Base-by-base conservation (phyloP, 768 basidiomycete species). In the Lentinula boryana region DNA sequence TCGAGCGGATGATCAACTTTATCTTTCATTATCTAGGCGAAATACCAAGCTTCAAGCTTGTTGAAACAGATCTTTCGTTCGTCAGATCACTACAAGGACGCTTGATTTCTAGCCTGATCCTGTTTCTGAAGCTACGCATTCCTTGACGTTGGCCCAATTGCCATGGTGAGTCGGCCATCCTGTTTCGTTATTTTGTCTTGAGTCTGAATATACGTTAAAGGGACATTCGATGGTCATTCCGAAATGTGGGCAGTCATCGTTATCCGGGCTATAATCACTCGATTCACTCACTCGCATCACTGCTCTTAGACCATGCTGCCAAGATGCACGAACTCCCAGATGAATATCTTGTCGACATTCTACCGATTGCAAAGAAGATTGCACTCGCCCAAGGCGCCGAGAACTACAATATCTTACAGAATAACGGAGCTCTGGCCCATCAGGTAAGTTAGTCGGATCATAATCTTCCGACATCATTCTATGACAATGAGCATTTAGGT, bases 171-270 rank as follows among this genome's bases (percentile, higher is more conserved):
- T 44, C 16, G n/a, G 46, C 21, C 18, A 21, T 48, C 21, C 46
- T 23, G 12, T 7, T 16, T n/a, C 43, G 7, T 21, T 23, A 12
- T 13, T 48, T 48, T 9, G 9, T n/a, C 7, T 18, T 21, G 16
- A 23, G 6, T 6, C 21, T 21, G 9, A 23, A 23, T 23, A 10
- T 9, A 7, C 21, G 46, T 48, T n/a, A 0, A 86, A 83, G 68
- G 96, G 96, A 4, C 94, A 99, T 74, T 84, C 92, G 12, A 82
- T 98, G 38, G 78, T 98, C 57, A 92, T 99, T 63, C 96, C 96
- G 3, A 99, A 98, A 79, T 87, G 95, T 96, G 61, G 63, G 71
- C 72, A 62, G 15, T 48, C 36, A 21, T 53, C 33, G 21, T 5
- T 50, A 38, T 38, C 36, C 32, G 15, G 18, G 5, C 31, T 16